Percentiles rank a stretch among this genome's conserved stretches.
phyloP scores from a whole-genome alignment of 2,329 filamentous ascomycete genomes.

The Emmonsiellopsis sp. region DNA sequence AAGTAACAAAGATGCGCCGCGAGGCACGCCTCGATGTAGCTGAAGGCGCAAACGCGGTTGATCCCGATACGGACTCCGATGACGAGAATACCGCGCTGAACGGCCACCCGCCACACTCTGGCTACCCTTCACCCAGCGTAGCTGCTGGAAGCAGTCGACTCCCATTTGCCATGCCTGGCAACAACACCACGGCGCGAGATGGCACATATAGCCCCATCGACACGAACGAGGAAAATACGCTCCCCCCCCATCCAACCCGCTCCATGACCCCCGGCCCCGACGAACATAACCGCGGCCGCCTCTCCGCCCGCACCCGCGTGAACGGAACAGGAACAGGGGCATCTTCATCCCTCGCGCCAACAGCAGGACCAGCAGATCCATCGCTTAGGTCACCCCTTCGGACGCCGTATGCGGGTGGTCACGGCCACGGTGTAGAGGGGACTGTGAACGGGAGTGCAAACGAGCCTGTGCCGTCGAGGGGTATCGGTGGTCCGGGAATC shows the following conservation, averaged over 20 bases:
- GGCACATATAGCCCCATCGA: background rate
- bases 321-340: background rate
- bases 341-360: background rate
- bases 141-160: background rate
- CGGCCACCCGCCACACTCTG: background rate
- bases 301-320: background rate
- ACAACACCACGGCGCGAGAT: background rate
- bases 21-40: constrained; percentile 50
- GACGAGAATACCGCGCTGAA: constrained; percentile 2
- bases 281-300: background rate
- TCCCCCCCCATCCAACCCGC: background rate
- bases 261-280: background rate
- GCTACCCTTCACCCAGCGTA: background rate
- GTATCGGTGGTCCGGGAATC: background rate
- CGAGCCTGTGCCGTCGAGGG: background rate
- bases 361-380: background rate
- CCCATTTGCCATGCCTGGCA: background rate
- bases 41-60: constrained; percentile 12
- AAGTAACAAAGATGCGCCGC: constrained; percentile 77
- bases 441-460: background rate
- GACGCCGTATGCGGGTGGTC: background rate
- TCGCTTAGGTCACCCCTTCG: background rate
- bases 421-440: too few species aligned
- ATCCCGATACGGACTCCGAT: constrained; percentile 8
- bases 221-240: background rate